Conservation (phyloP, 306 rosid species). For the Castanea mollissima region DNA sequence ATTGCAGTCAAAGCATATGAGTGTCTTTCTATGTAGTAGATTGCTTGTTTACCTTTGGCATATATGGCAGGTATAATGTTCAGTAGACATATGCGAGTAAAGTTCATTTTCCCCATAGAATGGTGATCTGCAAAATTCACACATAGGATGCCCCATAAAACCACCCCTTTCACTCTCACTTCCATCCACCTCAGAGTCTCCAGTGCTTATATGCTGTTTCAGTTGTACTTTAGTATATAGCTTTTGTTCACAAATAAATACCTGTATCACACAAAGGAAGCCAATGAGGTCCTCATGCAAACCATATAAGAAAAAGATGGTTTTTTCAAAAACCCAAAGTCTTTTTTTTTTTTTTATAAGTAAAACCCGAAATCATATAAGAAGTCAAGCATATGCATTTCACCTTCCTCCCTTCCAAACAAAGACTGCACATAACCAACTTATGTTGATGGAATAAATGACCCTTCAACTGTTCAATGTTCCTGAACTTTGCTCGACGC, state of each 20-base stretch:
- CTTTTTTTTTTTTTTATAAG: no score
- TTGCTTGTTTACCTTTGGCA: conserved; percentile 70
- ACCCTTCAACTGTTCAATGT: conserved; percentile 83
- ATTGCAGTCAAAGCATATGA: not conserved
- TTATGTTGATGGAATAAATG: conserved; percentile 82
- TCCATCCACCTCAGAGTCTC: conserved; percentile 96
- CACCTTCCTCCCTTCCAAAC: conserved; percentile 98
- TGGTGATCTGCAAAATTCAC: conserved; percentile 83
- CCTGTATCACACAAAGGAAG: conserved; percentile 40
- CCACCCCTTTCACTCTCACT: conserved; percentile 99
- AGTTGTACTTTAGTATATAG: conserved; percentile 77
- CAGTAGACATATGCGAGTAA: conserved; percentile 87
- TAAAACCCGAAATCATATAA: conserved; percentile 3
- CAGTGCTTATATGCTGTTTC: conserved; percentile 75
- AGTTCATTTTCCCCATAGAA: conserved; percentile 93
- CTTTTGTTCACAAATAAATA: conserved; percentile 94
- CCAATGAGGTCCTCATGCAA: not conserved
- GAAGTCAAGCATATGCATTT: not conserved
- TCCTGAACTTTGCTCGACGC: conserved; percentile 65
- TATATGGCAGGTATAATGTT: conserved; percentile 90
- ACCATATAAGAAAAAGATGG: conserved; percentile 7
- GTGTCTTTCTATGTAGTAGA: not conserved
- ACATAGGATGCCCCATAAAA: conserved; percentile 90
- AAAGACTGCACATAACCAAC: conserved; percentile 78
- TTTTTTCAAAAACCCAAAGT: not conserved